phyloP scores from a whole-genome alignment of 2,329 filamentous ascomycete species.

The Capronia coronata region DNA sequence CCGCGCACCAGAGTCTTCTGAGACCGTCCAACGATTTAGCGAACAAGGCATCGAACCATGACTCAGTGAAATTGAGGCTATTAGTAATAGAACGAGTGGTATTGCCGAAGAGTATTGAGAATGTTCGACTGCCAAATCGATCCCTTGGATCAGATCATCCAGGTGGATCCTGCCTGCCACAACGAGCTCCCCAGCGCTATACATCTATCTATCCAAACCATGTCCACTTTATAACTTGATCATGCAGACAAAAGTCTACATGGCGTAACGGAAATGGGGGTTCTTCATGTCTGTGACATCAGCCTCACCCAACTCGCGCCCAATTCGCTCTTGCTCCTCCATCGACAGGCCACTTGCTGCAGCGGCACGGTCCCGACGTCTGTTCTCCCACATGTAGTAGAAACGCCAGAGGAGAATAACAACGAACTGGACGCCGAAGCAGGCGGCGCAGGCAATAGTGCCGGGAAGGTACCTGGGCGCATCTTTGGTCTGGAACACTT shows the following conservation, averaged over 20 bases:
- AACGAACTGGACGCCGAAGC: slow-evolving; percentile 37
- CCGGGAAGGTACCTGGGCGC: slow-evolving; percentile 43
- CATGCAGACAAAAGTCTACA: neutral
- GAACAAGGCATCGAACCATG: too few relatives aligned
- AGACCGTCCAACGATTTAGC: too few relatives aligned
- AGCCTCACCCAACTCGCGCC: slow-evolving; percentile 35
- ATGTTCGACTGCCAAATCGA: too few relatives aligned
- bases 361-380: slow-evolving; percentile 29
- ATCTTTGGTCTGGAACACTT: slow-evolving; percentile 43
- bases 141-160: too few relatives aligned
- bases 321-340: slow-evolving; percentile 33
- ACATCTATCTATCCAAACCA: too few relatives aligned
- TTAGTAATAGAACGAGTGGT: too few relatives aligned
- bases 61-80: too few relatives aligned
- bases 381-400: slow-evolving; percentile 40
- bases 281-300: slow-evolving; percentile 39
- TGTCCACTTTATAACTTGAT: too few relatives aligned
- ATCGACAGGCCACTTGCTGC: slow-evolving; percentile 33
- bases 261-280: slow-evolving; percentile 31
- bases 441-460: slow-evolving; percentile 36
- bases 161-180: too few relatives aligned
- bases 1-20: too few relatives aligned
- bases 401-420: slow-evolving; percentile 38
- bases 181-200: too few relatives aligned
- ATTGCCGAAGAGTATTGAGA: too few relatives aligned